Evolutionary conservation across 768 basidiomycete species (phyloP), one percentile per base, ranked within the genome.

Genomic region (Kwoniella sp.): DNA sequence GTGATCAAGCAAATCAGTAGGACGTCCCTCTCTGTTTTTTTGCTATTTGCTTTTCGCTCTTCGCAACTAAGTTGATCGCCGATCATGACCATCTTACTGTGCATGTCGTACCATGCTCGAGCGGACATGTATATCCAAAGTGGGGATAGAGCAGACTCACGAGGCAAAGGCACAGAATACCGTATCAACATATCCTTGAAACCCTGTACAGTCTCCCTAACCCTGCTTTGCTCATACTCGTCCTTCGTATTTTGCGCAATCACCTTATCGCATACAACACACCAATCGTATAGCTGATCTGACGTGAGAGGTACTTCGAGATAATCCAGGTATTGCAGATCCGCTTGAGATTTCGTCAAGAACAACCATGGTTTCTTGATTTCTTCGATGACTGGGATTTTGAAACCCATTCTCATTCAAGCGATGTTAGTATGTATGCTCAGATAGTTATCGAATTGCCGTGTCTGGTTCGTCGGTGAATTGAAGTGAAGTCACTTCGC

Each of bases 101-200:
- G n/a, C n/a, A n/a, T n/a, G n/a, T n/a, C n/a, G n/a, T n/a, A n/a
- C n/a, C n/a, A n/a, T n/a, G n/a, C n/a, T n/a, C n/a, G n/a, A n/a
- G n/a, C n/a, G n/a, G n/a, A n/a, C n/a, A n/a, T n/a, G n/a, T n/a
- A n/a, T n/a, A n/a, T n/a, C n/a, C n/a, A n/a, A n/a, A n/a, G n/a
- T n/a, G n/a, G n/a, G n/a, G n/a, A n/a, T n/a, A n/a, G n/a, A n/a
- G n/a, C n/a, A n/a, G n/a, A n/a, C n/a, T n/a, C n/a, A n/a, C n/a
- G n/a, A n/a, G n/a, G n/a, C n/a, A n/a, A 44, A 6, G 40, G 40
- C 8, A 44, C 40, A 10, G 40, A 10, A 19, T 44, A 44, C 17
- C 40, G 40, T 9, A 44, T 44, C 40, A 44, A 44, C 40, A 44
- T 44, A 44, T 44, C 40, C 40, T 44, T 44, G 17, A 44, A 44